Base-by-base conservation (phyloP, 2,329 filamentous ascomycete genomes). In the Fusarium sp. region DNA sequence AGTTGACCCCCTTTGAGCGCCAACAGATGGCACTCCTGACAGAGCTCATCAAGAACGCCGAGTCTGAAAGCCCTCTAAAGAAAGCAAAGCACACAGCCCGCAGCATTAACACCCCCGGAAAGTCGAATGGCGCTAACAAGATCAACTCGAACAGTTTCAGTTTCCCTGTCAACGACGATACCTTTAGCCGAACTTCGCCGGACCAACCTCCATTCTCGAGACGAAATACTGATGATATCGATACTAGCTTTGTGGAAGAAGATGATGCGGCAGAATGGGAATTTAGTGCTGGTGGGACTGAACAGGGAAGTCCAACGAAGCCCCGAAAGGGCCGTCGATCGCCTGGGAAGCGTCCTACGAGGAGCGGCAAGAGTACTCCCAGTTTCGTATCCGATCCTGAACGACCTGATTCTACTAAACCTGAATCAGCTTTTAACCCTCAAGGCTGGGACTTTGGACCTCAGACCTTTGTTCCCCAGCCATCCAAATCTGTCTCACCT, bases 191-290 rank as follows among this genome's bases (percentile, higher is more conserved):
- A 33, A 75, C 80, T 8, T 76, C 78, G 11, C 73, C 79, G n/a
- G 74, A 78, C 20, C 77, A 75, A 36, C 76, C 79, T 41, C 76
- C 76, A 4, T 87, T 88, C 62, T 73, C 79, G 38, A 83, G 82
- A 62, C 83, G 77, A 58, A 89, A 85, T 70, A 79, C 84, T 20
- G 87, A 90, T 58, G 87, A 85, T 52, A 90, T 90, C 69, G 87
- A 88, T 75, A 90, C 88, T 18, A 85, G 80, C 38, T 90, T 90
- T 76, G 83, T 83, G 20, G 80, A 84, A 6, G 83, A 84, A 15
- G 83, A 88, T 20, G 75, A 79, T 42, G 69, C 79, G 7, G 77
- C 79, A 34, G 76, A 78, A 20, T 86, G 82, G 83, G 79, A 84
- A 57, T 88, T 88, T 66, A 86, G 78, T 55, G 86, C 86, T 13